phyloP scores from a whole-genome alignment of 257 asterid species.

The Datura wrightii region DNA sequence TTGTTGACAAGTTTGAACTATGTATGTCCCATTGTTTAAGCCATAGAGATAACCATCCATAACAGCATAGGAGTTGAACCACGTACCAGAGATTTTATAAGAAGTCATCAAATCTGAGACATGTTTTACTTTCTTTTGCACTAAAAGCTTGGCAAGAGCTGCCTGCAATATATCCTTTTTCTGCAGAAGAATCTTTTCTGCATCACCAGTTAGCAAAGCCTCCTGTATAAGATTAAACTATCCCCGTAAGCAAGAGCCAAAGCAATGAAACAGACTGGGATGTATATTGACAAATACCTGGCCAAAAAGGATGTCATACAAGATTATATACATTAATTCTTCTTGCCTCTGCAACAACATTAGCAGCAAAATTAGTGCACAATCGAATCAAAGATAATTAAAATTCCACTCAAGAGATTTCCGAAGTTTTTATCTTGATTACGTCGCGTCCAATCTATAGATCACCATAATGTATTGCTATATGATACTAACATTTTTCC shows the following conservation, averaged over 20 bases:
- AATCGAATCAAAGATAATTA: not conserved
- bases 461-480: not conserved
- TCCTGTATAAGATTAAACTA: slow-evolving; percentile 48
- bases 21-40: not conserved
- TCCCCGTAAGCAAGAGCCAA: slow-evolving; percentile 27
- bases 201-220: slow-evolving; percentile 72
- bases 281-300: slow-evolving; percentile 53
- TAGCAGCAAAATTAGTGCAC: not conserved
- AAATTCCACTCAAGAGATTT: not conserved
- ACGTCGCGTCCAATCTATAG: not conserved
- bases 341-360: slow-evolving; percentile 72
- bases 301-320: slow-evolving; percentile 85
- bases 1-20: slow-evolving; percentile 9
- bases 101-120: slow-evolving; percentile 66
- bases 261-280: slow-evolving; percentile 24
- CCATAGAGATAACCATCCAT: not conserved
- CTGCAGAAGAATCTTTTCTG: slow-evolving; percentile 71
- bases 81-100: slow-evolving; percentile 60
- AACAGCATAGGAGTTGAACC: slow-evolving; percentile 23
- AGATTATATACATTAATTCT: slow-evolving; percentile 67
- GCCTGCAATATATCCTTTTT: slow-evolving; percentile 65
- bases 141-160: slow-evolving; percentile 63
- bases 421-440: not conserved
- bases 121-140: slow-evolving; percentile 56
- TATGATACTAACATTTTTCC: not conserved